Conservation (phyloP, 495 filamentous ascomycete species). For the Chaetomium tenue region DNA sequence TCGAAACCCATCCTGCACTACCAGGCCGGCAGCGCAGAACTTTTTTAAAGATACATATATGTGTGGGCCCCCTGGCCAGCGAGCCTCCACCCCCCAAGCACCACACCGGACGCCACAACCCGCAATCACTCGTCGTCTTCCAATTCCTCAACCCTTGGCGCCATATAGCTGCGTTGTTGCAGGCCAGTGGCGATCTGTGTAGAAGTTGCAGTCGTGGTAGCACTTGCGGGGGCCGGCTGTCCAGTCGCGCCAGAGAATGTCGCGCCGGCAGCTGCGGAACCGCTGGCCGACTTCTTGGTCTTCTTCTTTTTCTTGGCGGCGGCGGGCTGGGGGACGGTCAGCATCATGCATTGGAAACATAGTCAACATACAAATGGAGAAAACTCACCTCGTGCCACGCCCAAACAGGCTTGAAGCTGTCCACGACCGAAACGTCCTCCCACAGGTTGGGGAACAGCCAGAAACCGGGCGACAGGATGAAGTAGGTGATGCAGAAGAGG, state of each 20-base stretch:
- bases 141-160: constrained; percentile 65
- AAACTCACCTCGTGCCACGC: constrained; percentile 91
- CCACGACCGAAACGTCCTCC: constrained; percentile 97
- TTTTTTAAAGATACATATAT: neutral
- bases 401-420: constrained; percentile 95
- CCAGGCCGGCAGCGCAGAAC: neutral
- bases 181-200: constrained; percentile 49
- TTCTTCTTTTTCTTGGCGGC: constrained; percentile 63
- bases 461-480: constrained; percentile 77
- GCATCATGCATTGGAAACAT: neutral
- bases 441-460: constrained; percentile 99
- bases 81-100: neutral
- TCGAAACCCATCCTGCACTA: neutral
- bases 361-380: constrained; percentile 3
- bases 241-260: constrained; percentile 49
- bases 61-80: neutral
- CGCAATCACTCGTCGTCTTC: constrained; percentile 53
- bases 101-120: neutral
- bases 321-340: constrained; percentile 21
- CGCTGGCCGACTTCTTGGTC: constrained; percentile 51
- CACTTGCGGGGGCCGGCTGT: constrained; percentile 56
- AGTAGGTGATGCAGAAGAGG: constrained; percentile 90
- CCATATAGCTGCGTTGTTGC: constrained; percentile 47
- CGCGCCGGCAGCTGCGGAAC: constrained; percentile 43
- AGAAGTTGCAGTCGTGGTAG: constrained; percentile 58